Base-by-base conservation (phyloP, 192 early-diverging fungal species). In the Dimargaris cristalligena region DNA sequence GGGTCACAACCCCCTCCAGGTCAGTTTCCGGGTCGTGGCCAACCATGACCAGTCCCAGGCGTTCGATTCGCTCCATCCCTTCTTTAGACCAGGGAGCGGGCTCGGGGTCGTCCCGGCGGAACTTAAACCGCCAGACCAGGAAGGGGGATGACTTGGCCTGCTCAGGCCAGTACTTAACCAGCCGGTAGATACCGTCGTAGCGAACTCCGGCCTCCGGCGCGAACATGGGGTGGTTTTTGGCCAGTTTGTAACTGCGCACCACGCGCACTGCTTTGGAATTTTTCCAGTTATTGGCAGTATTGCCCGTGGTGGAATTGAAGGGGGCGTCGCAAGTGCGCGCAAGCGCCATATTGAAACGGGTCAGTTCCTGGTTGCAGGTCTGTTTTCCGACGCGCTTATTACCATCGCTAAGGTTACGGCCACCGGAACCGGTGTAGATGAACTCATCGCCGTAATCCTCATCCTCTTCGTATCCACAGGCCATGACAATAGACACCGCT, bases 401-500 rank as follows among this genome's bases (percentile, higher is more conserved):
- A 0, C 72, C 74, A 13, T 63, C 64, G 8, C 34, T 16, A 26
- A 80, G 63, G 58, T 80, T 71, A 22, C 80, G 70, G 0, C 82
- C 84, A 29, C 83, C 84, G 22, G 72, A 77, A 0, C 86, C 84
- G 0, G 84, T 84, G 60, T 84, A 87, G 1, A 69, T 70, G 59
- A 88, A 88, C 49, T 74, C 70, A 0, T 75, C 72, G 0, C 86
- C 85, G 28, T 75, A 59, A 44, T 88, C 86, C 2, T 64, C 67
- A 54, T 87, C 85, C 33, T 83, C 80, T 0, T 73, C 71, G 57
- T 84, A 85, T 11, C 82, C 84, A 20, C 72, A 76, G 0, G 78
- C 71, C 8, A 88, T 64, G 10, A 80, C 78, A 48, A 86, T 65
- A 2, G 83, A 85, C 3, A 74, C 70, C 0, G 83, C 78, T 0